Evolutionary conservation across 345 rosid species (phyloP).

Genomic region (Gossypium rotundifolium): DNA sequence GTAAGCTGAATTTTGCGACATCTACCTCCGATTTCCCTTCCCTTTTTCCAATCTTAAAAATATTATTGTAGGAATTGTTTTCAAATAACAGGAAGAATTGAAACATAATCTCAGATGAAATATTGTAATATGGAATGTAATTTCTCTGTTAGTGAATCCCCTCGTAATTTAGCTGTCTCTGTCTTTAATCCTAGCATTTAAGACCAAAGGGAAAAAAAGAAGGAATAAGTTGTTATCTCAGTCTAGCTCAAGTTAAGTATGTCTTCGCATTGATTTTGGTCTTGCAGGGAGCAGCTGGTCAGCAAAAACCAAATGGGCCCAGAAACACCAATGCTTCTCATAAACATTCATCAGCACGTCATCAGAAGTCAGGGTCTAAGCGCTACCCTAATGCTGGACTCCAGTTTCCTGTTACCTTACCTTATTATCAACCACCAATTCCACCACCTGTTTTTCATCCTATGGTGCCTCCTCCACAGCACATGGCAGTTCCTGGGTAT

Average conservation of each 20-base stretch:
- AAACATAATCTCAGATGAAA: neutral
- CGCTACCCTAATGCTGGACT: conserved; percentile 48
- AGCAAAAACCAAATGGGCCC: conserved; percentile 43
- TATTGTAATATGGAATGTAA: neutral
- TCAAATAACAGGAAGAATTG: conserved; percentile 10
- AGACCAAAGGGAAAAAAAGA: neutral
- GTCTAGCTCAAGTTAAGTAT: conserved; percentile 4
- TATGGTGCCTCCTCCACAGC: conserved; percentile 62
- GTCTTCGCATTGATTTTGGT: conserved; percentile 3
- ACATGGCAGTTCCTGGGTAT: conserved; percentile 53
- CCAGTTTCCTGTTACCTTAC: conserved; percentile 45
- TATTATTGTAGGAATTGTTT: neutral
- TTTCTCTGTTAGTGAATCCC: neutral
- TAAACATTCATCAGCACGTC: conserved; percentile 46
- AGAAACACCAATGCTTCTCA: conserved; percentile 48
- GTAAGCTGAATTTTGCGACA: neutral
- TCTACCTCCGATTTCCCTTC: too few species aligned
- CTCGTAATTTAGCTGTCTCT: neutral
- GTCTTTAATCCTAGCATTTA: neutral
- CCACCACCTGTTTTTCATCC: conserved; percentile 49
- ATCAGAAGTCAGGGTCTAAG: conserved; percentile 60
- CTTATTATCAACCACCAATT: conserved; percentile 45
- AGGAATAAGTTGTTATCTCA: neutral
- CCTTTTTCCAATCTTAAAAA: neutral
- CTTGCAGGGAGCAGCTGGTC: conserved; percentile 50